phyloP scores from a whole-genome alignment of 2,329 filamentous ascomycete genomes.

The Pyrenophora seminiperda region DNA sequence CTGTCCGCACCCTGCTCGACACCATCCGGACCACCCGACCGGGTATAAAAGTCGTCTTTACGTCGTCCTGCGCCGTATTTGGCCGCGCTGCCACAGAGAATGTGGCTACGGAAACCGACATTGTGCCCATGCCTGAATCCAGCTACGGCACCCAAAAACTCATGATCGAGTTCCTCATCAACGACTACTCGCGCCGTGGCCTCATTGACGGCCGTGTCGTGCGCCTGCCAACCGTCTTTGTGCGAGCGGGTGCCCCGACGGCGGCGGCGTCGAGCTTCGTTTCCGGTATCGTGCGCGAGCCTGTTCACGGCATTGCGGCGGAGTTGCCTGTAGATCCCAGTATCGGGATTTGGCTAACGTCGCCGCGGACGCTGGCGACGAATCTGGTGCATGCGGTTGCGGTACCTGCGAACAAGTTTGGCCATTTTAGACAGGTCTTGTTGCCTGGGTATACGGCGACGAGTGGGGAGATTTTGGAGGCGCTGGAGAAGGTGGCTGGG shows the following conservation, averaged over 20 bases:
- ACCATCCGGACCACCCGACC: conserved; percentile 56
- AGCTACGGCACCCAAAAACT: conserved; percentile 69
- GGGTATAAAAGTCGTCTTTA: conserved; percentile 64
- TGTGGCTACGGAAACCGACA: conserved; percentile 43
- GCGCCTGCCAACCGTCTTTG: conserved; percentile 66
- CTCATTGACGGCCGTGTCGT: conserved; percentile 63
- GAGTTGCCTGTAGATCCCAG: conserved; percentile 58
- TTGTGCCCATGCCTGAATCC: conserved; percentile 65
- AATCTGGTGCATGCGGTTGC: conserved; percentile 61
- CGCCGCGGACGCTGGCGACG: conserved; percentile 59
- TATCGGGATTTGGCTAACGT: conserved; percentile 63
- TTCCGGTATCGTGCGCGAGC: conserved; percentile 68
- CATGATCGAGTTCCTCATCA: conserved; percentile 65
- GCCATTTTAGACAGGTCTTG: conserved; percentile 58
- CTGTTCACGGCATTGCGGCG: conserved; percentile 60
- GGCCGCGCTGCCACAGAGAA: conserved; percentile 60
- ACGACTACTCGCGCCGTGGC: conserved; percentile 65
- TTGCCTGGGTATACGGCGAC: conserved; percentile 61
- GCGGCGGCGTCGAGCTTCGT: conserved; percentile 68
- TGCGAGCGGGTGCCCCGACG: conserved; percentile 64
- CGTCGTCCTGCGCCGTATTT: conserved; percentile 67
- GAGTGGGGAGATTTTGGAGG: conserved; percentile 62
- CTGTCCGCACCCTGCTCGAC: conserved; percentile 61
- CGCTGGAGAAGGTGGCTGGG: conserved; percentile 60
- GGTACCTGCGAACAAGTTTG: conserved; percentile 57